Evolutionary conservation across 2,329 filamentous ascomycete genomes (phyloP).

Genomic region (Diaporthe sp.): DNA sequence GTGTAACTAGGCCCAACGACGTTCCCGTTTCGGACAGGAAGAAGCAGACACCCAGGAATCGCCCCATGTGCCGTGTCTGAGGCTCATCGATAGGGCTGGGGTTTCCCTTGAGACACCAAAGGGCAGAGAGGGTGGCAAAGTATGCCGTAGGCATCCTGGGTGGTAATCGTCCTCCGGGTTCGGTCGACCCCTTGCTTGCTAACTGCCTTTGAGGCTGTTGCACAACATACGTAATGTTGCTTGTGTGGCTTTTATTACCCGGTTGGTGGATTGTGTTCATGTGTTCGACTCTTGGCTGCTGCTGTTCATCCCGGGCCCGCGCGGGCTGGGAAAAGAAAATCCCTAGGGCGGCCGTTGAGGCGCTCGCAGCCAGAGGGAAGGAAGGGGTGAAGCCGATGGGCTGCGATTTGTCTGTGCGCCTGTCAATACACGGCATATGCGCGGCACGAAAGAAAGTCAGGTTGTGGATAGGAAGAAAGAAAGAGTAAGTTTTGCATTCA

Average conservation of each 20-base stretch:
- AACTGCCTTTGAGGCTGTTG: conserved; percentile 35
- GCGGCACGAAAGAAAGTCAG: not conserved
- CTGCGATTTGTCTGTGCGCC: not conserved
- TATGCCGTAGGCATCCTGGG: not conserved
- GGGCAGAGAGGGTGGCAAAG: not conserved
- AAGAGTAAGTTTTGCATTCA: conserved; percentile 14
- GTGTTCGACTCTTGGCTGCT: conserved; percentile 9
- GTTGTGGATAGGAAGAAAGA: not conserved
- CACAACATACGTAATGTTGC: conserved; percentile 35
- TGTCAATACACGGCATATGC: conserved; percentile 18
- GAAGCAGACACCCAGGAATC: conserved; percentile 5
- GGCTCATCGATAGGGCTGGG: conserved; percentile 35
- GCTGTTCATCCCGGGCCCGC: not conserved
- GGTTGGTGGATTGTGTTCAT: conserved; percentile 34
- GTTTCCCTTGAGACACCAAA: not conserved
- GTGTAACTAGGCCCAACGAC: conserved; percentile 2
- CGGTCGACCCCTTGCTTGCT: conserved; percentile 35
- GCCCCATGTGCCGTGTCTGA: conserved; percentile 19
- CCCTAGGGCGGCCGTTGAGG: conserved; percentile 1
- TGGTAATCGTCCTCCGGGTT: conserved; percentile 5
- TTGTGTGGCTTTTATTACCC: conserved; percentile 31
- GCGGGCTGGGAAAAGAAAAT: conserved; percentile 6
- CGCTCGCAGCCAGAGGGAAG: not conserved
- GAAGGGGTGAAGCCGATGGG: not conserved
- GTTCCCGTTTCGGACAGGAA: conserved; percentile 12